Conservation (phyloP, 164 flowering plant genomes). For the Paratinospora sagittata region DNA sequence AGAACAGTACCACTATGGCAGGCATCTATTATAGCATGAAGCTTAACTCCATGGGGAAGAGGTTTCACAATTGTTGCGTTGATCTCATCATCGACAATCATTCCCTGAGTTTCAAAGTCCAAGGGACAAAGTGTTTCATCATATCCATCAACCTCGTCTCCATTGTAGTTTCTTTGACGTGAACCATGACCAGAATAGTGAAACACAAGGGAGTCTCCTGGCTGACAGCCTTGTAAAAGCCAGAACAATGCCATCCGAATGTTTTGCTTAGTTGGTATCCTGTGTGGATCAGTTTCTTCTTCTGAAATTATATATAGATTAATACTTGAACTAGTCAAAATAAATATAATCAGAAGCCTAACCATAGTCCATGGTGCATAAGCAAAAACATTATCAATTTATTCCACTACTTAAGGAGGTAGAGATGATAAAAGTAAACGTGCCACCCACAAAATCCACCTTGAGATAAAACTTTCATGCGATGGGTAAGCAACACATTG, state of each 20-base stretch:
- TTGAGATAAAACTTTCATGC: no score
- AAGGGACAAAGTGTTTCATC: constrained; percentile 87
- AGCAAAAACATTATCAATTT: not conserved
- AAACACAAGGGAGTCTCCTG: constrained; percentile 81
- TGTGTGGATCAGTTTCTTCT: constrained; percentile 75
- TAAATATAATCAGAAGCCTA: not conserved
- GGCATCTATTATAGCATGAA: constrained; percentile 85
- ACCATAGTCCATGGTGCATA: not conserved
- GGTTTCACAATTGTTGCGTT: constrained; percentile 73
- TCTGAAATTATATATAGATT: constrained; percentile 40
- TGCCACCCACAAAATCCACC: no score
- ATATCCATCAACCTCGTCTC: constrained; percentile 90
- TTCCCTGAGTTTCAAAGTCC: constrained; percentile 86
- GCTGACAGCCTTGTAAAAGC: constrained; percentile 80
- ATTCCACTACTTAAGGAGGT: no score
- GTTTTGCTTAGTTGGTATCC: constrained; percentile 63
- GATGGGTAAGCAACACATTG: no score
- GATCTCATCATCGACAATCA: constrained; percentile 91
- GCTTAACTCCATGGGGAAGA: constrained; percentile 68
- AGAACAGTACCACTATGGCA: constrained; percentile 90
- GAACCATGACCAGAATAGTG: constrained; percentile 94
- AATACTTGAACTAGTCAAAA: not conserved
- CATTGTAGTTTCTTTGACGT: constrained; percentile 64
- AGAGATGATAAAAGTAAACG: no score
- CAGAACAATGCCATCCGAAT: constrained; percentile 75